Evolutionary conservation across 1,284 basidiomycete genomes (phyloP), one percentile per base, ranked within the genome.

Genomic region (Ganoderma meredithae): DNA sequence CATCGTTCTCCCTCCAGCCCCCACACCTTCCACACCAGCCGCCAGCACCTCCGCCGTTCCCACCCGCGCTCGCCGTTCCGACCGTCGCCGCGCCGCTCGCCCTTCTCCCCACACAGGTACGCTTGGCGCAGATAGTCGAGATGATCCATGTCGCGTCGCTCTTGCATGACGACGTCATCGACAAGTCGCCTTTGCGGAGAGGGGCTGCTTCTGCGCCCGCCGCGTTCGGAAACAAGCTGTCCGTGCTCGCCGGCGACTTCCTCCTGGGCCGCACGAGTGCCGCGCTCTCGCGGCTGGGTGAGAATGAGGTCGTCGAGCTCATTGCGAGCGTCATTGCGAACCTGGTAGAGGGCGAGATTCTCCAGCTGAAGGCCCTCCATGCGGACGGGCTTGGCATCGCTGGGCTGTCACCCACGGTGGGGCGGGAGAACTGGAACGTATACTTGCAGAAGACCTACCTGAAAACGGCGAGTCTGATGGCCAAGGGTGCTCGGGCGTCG

Each of bases 81-180:
- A 64, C 78, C 41, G 75, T 85, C 64, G 76, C 82, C 66, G 81
- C 72, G 0, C 74, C 78, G 71, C 79, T 56, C 49, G 74, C 40
- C 6, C 80, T 88, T 27, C 87, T 99, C 9, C 95, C 97, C 8
- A 94, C 95, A 0, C 97, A 99, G 80, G 83, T 93, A 31, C 90
- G 97, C 39, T 88, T 99, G 31, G 97, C 97, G 1, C 95, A 97
- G 77, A 98, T 99, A 67, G 93, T 96, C 62, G 98, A 99, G 80
- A 98, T 99, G 96, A 96, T 99, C 70, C 97, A 99, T 79, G 95
- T 98, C 71, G 97, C 98, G 39, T 97, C 95, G 1, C 85, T 98
- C 8, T 83, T 99, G 19, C 98, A 99, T 79, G 96, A 99, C 86
- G 95, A 96, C 75, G 96, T 99, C 62, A 92, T 96, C 70, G 97